These are phyloP conservation scores for Carex myosuroides DNA, from an alignment of 176 grass and related monocot species.

Conservation along the genomic window DNA sequence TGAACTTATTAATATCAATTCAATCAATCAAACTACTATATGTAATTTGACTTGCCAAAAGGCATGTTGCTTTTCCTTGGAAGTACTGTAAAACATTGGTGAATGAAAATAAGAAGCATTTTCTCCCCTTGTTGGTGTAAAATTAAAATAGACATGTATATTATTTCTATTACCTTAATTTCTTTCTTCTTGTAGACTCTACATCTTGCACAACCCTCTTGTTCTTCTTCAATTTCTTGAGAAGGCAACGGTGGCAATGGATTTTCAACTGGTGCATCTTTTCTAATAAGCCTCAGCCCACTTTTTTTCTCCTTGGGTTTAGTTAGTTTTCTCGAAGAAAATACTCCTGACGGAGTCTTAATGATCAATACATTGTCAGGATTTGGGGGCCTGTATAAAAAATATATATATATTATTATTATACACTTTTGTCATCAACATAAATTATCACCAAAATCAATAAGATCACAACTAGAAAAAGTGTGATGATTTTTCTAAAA, in stretches of 20 bases:
- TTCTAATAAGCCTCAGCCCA: constrained; percentile 82
- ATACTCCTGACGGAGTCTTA: constrained; percentile 79
- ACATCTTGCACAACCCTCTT: constrained; percentile 60
- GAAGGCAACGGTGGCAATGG: neutral
- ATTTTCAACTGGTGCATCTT: constrained; percentile 41
- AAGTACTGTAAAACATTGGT: neutral
- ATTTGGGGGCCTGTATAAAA: constrained; percentile 64
- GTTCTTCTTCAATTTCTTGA: constrained; percentile 19
- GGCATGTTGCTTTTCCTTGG: neutral
- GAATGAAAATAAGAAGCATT: neutral
- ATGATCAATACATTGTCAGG: constrained; percentile 95
- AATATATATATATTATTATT: constrained; percentile 14
- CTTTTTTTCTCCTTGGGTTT: constrained; percentile 48
- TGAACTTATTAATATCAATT: neutral
- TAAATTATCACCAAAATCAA: constrained; percentile 16
- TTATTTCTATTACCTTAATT: constrained; percentile 45
- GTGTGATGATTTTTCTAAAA: constrained; percentile 14
- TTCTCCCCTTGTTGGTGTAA: neutral
- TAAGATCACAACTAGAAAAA: neutral
- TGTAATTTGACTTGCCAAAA: neutral
- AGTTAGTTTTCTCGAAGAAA: constrained; percentile 89
- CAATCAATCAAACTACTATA: constrained; percentile 1
- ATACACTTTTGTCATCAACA: constrained; percentile 8
- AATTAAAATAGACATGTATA: neutral
- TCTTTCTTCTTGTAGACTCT: constrained; percentile 61